Evolutionary conservation across 192 early-diverging fungal genomes (phyloP).

Genomic region (Coemansia sp.): DNA sequence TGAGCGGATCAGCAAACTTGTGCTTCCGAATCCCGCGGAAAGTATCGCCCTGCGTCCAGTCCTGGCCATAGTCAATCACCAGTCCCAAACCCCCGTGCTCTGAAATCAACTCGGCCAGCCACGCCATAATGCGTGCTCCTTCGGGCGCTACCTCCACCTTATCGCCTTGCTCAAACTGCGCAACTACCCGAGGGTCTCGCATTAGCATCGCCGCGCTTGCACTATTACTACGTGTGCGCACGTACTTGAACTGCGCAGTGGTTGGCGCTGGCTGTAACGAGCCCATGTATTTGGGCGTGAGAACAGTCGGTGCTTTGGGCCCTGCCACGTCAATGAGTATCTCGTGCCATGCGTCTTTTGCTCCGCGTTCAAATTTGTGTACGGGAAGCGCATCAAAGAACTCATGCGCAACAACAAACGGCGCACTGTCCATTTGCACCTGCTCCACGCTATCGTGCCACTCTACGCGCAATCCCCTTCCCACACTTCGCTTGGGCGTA

Average conservation of each 20-base stretch:
- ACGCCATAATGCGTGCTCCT: slow-evolving; percentile 59
- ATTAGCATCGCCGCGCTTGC: slow-evolving; percentile 44
- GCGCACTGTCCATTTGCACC: slow-evolving; percentile 47
- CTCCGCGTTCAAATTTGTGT: slow-evolving; percentile 68
- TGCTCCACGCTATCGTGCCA: slow-evolving; percentile 73
- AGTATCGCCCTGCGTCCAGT: slow-evolving; percentile 71
- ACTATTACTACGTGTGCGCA: slow-evolving; percentile 63
- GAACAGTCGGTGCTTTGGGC: not conserved
- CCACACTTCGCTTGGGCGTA: slow-evolving; percentile 3
- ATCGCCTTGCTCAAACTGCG: slow-evolving; percentile 67
- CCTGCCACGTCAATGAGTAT: slow-evolving; percentile 83
- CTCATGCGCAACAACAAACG: slow-evolving; percentile 87
- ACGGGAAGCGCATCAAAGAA: slow-evolving; percentile 97
- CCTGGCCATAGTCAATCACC: slow-evolving; percentile 88
- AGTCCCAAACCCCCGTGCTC: slow-evolving; percentile 68
- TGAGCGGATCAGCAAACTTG: slow-evolving; percentile 74
- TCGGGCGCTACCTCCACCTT: slow-evolving; percentile 84
- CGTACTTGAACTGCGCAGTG: slow-evolving; percentile 72
- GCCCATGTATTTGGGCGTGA: not conserved
- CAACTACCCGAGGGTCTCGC: slow-evolving; percentile 41
- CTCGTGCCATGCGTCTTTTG: slow-evolving; percentile 80
- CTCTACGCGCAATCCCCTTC: slow-evolving; percentile 23
- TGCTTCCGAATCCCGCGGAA: slow-evolving; percentile 85
- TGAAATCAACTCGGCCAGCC: slow-evolving; percentile 70
- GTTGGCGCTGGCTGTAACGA: slow-evolving; percentile 8